Evolutionary conservation across 2,329 filamentous ascomycete species (phyloP).

Genomic region (Parastagonospora avenae): DNA sequence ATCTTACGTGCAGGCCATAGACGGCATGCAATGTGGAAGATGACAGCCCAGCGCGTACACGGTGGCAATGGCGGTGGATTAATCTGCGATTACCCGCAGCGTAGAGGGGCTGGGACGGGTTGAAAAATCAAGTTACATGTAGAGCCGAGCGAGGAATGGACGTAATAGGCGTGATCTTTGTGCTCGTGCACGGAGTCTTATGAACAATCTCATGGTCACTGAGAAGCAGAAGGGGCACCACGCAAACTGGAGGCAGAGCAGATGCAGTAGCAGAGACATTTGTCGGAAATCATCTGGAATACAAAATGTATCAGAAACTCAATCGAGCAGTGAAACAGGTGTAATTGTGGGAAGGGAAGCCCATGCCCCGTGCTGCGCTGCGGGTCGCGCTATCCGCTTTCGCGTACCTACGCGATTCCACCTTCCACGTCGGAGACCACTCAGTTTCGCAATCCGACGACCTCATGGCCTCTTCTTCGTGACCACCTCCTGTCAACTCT

Average conservation of each 20-base stretch:
- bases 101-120: slow-evolving; percentile 43
- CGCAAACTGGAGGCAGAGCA: neutral
- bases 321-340: too few relatives aligned
- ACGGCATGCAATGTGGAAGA: slow-evolving; percentile 16
- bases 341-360: slow-evolving; percentile 1
- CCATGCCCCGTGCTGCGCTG: slow-evolving; percentile 18
- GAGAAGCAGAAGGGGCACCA: slow-evolving; percentile 11
- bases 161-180: slow-evolving; percentile 28
- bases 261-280: neutral
- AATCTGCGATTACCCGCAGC: slow-evolving; percentile 30
- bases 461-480: slow-evolving; percentile 43
- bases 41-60: slow-evolving; percentile 22
- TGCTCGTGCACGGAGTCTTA: slow-evolving; percentile 37
- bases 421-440: slow-evolving; percentile 31
- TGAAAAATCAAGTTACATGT: slow-evolving; percentile 32
- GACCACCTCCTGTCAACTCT: slow-evolving; percentile 28
- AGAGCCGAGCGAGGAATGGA: slow-evolving; percentile 36
- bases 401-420: slow-evolving; percentile 25
- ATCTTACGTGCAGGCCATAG: neutral
- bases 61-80: slow-evolving; percentile 32
- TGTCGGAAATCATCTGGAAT: too few relatives aligned
- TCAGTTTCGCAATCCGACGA: slow-evolving; percentile 34
- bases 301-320: too few relatives aligned
- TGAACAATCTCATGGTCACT: slow-evolving; percentile 19
- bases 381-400: slow-evolving; percentile 19